A percentile compares a stretch with the other conserved stretches of the same genome.
These are phyloP conservation scores for Leishmania guyanensis DNA, from an alignment of 208 protist species.

Conservation along the genomic window DNA sequence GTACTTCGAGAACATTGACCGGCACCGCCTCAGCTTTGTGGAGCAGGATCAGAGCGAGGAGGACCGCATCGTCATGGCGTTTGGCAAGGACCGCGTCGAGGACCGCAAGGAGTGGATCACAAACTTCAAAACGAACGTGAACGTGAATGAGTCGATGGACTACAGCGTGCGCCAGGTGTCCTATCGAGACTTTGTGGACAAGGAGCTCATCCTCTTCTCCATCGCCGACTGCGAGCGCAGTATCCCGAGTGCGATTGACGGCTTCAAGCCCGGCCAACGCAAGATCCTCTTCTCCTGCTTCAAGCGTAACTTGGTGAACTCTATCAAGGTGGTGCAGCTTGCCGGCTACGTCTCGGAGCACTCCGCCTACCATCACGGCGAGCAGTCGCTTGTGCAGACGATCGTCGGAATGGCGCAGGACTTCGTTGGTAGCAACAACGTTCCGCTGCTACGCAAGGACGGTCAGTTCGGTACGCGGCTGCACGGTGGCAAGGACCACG, in stretches of 20 bases:
- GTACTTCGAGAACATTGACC: constrained; percentile 98
- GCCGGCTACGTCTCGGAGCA: constrained; percentile 99
- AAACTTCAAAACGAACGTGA: constrained; percentile 85
- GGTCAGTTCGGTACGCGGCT: constrained; percentile 99
- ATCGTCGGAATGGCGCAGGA: constrained; percentile 99
- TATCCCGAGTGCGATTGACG: constrained; percentile 97
- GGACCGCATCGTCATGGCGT: constrained; percentile 98
- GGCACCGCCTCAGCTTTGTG: constrained; percentile 97
- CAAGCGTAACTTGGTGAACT: constrained; percentile 98
- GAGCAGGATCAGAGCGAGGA: constrained; percentile 84
- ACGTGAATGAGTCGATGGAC: constrained; percentile 87
- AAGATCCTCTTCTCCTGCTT: constrained; percentile 99
- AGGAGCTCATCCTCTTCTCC: constrained; percentile 99
- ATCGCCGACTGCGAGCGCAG: constrained; percentile 95
- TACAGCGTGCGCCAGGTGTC: constrained; percentile 89
- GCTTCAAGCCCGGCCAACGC: constrained; percentile 99
- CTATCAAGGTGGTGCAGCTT: constrained; percentile 99
- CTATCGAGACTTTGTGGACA: constrained; percentile 98
- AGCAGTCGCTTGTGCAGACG: constrained; percentile 96
- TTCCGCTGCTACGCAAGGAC: constrained; percentile 97
- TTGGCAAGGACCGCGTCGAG: constrained; percentile 97
- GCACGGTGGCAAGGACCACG: constrained; percentile 98
- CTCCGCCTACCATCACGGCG: constrained; percentile 99
- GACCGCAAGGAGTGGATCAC: constrained; percentile 99
- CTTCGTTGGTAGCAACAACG: constrained; percentile 99